Percentiles rank a stretch among this genome's conserved stretches.
phyloP scores from a whole-genome alignment of 257 asterid genomes.

The Solanum tacnaense region DNA sequence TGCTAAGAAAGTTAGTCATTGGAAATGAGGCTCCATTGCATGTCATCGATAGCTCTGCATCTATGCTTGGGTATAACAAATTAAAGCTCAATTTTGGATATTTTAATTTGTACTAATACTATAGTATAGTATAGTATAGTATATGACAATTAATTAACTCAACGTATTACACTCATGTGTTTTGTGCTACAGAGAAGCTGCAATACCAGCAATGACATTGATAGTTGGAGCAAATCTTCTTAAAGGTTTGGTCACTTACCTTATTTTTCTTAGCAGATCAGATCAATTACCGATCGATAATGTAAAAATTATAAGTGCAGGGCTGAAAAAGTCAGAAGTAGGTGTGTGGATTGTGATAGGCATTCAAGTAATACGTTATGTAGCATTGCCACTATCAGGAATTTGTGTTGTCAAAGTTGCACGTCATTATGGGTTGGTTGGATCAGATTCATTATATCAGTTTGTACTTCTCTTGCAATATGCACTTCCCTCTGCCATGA shows the following conservation, averaged over 20 bases:
- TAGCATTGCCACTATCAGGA: constrained; percentile 19
- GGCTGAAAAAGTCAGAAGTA: constrained; percentile 15
- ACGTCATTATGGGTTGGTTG: constrained; percentile 16
- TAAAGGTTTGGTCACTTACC: neutral
- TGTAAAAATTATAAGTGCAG: neutral
- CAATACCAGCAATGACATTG: constrained; percentile 16
- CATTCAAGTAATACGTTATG: constrained; percentile 10
- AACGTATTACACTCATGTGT: neutral
- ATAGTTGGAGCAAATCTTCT: constrained; percentile 20
- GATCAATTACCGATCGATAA: no score
- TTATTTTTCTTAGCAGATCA: no score
- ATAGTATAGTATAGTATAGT: no score
- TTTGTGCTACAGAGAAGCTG: constrained; percentile 9
- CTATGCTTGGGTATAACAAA: constrained; percentile 3
- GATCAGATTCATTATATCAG: constrained; percentile 24
- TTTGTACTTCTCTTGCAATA: constrained; percentile 29
- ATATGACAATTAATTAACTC: neutral
- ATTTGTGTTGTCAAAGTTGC: constrained; percentile 16
- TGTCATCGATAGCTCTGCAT: constrained; percentile 7
- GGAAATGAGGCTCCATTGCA: constrained; percentile 8
- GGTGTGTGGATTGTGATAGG: constrained; percentile 9
- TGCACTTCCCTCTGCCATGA: constrained; percentile 31
- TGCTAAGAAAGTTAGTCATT: neutral
- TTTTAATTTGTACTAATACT: neutral
- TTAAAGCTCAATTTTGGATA: neutral